Evolutionary conservation across 139 green algal species (phyloP).

Genomic region (Auxenochlorella pyrenoidosa): DNA sequence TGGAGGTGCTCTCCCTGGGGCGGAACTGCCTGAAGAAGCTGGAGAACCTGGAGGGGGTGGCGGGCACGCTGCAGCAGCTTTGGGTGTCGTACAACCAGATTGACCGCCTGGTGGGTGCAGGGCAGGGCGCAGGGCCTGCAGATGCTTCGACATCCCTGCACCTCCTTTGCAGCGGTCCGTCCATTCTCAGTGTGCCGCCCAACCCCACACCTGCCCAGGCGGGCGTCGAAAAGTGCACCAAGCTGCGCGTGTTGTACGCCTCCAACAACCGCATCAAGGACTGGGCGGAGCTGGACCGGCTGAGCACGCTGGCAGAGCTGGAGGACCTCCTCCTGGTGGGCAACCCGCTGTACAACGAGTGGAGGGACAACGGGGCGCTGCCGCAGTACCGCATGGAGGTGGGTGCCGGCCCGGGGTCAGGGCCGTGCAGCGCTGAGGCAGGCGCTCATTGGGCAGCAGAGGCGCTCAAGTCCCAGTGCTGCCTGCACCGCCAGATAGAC

Average conservation of each 20-base stretch:
- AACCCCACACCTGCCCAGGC: slow-evolving; percentile 49
- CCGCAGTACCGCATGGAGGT: slow-evolving; percentile 83
- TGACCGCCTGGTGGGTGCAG: slow-evolving; percentile 76
- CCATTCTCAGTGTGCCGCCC: no score
- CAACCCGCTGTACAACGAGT: slow-evolving; percentile 90
- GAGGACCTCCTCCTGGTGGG: slow-evolving; percentile 89
- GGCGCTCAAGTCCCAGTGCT: background rate
- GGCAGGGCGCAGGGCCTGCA: no score
- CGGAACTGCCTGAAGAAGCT: slow-evolving; percentile 96
- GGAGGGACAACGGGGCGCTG: slow-evolving; percentile 66
- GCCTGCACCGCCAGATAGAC: no score
- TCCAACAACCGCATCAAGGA: slow-evolving; percentile 91
- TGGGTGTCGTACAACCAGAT: slow-evolving; percentile 96
- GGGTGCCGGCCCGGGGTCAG: background rate
- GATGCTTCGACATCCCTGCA: no score
- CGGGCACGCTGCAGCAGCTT: slow-evolving; percentile 90
- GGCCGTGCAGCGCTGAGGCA: no score
- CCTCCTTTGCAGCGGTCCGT: no score
- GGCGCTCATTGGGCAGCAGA: background rate
- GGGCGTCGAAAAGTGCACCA: slow-evolving; percentile 84
- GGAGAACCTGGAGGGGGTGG: slow-evolving; percentile 91
- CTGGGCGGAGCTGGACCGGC: slow-evolving; percentile 83
- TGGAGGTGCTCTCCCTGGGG: slow-evolving; percentile 87
- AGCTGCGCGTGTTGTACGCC: slow-evolving; percentile 85
- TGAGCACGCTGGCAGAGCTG: slow-evolving; percentile 71